Conservation (phyloP, 257 asterid genomes). For the Nicotiana tomentosiformis region DNA sequence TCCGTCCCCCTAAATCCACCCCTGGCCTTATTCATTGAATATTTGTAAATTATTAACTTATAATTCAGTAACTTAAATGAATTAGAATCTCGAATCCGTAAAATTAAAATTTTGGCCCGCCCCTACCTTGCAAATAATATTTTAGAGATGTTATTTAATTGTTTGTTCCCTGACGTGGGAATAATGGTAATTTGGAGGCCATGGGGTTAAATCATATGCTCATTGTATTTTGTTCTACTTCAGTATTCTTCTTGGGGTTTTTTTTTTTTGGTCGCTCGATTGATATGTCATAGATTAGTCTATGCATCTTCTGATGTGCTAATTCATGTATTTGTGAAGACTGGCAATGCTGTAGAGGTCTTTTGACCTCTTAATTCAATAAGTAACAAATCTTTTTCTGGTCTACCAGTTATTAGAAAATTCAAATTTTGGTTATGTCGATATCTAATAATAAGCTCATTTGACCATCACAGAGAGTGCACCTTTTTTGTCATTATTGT, state of each 20-base stretch:
- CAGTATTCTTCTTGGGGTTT: not conserved
- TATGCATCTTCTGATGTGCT: not conserved
- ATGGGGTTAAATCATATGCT: no score
- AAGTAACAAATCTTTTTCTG: not conserved
- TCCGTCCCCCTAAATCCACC: no score
- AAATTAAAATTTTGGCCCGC: no score
- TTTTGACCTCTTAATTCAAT: not conserved
- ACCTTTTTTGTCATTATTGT: not conserved
- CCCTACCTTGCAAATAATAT: no score
- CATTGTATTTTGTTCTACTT: no score
- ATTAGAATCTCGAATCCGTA: no score
- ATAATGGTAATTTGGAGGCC: no score
- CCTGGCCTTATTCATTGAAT: no score
- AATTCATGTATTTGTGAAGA: not conserved
- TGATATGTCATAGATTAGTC: not conserved
- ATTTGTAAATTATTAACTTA: no score
- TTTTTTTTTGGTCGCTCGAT: not conserved
- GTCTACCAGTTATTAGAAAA: not conserved
- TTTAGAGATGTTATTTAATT: no score
- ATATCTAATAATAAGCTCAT: not conserved
- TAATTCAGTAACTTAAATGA: no score
- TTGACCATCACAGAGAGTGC: not conserved
- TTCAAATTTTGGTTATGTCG: not conserved
- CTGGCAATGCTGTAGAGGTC: not conserved
- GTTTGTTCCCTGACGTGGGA: no score